Evolutionary conservation across 1,284 basidiomycete species (phyloP), one percentile per base, ranked within the genome.

Genomic region (Fomitopsis betulina): DNA sequence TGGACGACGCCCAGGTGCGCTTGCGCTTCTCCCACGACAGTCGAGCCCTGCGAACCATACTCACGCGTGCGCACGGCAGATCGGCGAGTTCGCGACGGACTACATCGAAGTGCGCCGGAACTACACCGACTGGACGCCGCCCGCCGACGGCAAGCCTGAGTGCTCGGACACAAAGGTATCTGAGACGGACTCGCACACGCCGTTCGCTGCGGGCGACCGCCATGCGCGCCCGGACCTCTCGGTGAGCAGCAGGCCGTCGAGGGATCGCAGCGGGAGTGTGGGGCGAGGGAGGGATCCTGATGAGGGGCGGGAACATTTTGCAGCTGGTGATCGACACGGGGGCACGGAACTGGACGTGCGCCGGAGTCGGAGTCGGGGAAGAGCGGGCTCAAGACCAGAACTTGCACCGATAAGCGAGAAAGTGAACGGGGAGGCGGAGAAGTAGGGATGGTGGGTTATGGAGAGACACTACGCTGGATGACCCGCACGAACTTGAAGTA

Each of bases 1-100:
- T 96, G 83, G 94, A 98, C 72, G 92, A 91, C 67, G 83, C 85
- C 35, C 89, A 94, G 80, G 88, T 91, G 64, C 63, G 83, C 45
- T 68, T 7, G 8, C 21, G 15, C 54, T 23, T 32, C 35, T 53
- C 53, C 37, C 15, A 30, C 21, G n/a, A 37, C 30, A 42, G 38
- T 9, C 21, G 5, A 1, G 32, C 25, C 53, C 49, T 17, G 21
- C 15, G 23, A 42, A 25, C 17, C 6, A 40, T 38, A 32, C 50
- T 33, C 39, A 32, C 27, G 30, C 25, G 19, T 17, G n/a, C 13
- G 45, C 15, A 49, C 35, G 49, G 30, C 63, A 89, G 86, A 87
- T 89, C 56, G 89, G 88, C 60, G 89, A 91, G 69, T 91, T 89
- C 64, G 88, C 86, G 30, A 84, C 78, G 33, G 89, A 91, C 67